Evolutionary conservation across 108 stramenopile species (phyloP), one percentile per base, ranked within the genome.

Genomic region (Pseudonitzschia pungens): DNA sequence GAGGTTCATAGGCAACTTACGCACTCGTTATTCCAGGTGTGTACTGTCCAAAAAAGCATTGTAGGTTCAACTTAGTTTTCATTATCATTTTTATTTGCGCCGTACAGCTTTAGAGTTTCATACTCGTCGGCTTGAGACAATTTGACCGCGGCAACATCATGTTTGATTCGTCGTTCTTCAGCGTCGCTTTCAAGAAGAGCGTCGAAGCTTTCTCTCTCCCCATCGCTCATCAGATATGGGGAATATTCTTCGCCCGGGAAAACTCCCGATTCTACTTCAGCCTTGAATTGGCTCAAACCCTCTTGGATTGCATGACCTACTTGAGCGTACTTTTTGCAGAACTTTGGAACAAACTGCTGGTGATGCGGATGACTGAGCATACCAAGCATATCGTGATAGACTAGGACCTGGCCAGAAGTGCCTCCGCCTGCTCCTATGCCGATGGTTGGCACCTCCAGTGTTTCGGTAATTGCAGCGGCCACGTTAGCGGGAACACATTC

Each of bases 331-430:
- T 78, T 77, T 77, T 98, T 98, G 77, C 99, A 99, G 79, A 99
- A 99, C 65, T 94, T 96, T 9, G 99, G 99, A 27, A 97, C 91
- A 70, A 97, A 97, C 68, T 92, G 87, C 58, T 92, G 94, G 70
- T 99, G 99, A 81, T 99, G 99, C 0, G 98, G 98, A 83, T 98
- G 97, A 44, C 85, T 85, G 68, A 89, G 77, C 96, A 99, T 96
- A 22, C 99, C 99, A 51, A 99, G 75, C 94, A 98, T 91, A 80
- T 99, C 99, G 74, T 99, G 98, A 76, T 92, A 98, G 8, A 99
- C 99, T n/a, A 99, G 70, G 16, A 96, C 95, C 70, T 96, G 95
- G 10, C 95, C 95, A 1, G 92, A 93, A 8, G 95, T 95, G 41
- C 86, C 81, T n/a, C 89, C 86, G 18, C 99, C 99, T 0, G 99